Conservation (phyloP, 169 alveolate genomes). For the Neospora caninum region DNA sequence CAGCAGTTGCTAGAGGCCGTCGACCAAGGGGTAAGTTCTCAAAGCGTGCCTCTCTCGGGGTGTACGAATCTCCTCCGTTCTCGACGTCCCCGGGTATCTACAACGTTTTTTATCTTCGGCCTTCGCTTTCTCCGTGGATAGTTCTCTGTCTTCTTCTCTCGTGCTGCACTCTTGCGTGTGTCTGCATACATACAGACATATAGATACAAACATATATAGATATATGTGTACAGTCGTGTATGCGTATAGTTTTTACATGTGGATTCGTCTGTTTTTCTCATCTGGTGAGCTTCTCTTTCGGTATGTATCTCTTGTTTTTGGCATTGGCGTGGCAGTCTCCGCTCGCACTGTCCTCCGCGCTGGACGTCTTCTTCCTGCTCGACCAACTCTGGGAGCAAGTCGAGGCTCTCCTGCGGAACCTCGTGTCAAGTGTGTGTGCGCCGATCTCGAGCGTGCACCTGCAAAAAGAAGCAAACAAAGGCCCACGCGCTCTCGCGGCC, state of each 20-base stretch:
- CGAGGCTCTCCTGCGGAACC: neutral
- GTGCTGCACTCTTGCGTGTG: neutral
- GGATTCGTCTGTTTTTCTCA: neutral
- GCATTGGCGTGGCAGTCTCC: neutral
- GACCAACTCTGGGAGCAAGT: neutral
- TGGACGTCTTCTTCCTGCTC: neutral
- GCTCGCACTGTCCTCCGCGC: neutral
- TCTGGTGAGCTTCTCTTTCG: neutral
- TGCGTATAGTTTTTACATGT: no score
- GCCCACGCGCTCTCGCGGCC: neutral
- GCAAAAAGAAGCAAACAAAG: neutral
- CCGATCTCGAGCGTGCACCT: neutral
- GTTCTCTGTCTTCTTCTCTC: neutral
- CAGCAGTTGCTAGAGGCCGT: neutral
- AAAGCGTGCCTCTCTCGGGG: no score
- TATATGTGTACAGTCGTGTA: neutral
- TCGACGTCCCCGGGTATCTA: no score
- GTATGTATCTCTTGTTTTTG: neutral
- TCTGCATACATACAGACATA: no score
- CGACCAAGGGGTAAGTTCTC: neutral
- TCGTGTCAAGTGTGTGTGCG: neutral
- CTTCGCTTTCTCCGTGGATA: neutral
- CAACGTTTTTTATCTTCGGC: no score
- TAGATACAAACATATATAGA: no score
- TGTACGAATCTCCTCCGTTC: no score